These are phyloP conservation scores for Zostera marina DNA, from an alignment of 116 monocot species.

Conservation along the genomic window DNA sequence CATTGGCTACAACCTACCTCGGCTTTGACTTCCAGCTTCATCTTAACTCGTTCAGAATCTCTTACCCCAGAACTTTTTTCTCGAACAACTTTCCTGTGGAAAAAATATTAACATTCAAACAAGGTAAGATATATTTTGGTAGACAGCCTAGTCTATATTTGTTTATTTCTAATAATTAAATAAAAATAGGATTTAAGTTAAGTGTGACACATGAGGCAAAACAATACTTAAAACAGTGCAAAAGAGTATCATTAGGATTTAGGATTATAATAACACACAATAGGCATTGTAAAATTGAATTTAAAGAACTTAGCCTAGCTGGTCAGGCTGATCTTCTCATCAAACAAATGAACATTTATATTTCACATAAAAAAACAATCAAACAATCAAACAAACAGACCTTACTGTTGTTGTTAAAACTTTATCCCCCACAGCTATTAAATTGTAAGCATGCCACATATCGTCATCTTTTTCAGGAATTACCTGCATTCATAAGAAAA, in stretches of 20 bases:
- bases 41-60: conserved; percentile 64
- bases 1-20: conserved; percentile 41
- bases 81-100: conserved; percentile 63
- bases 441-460: conserved; percentile 91
- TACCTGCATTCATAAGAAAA: too few relatives aligned
- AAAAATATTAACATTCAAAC: neutral
- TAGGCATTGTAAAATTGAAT: too few relatives aligned
- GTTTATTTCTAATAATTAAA: too few relatives aligned
- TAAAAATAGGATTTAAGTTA: neutral
- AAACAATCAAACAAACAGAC: conserved; percentile 11
- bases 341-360: neutral
- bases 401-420: conserved; percentile 69
- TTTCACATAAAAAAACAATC: too few relatives aligned
- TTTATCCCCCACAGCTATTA: conserved; percentile 45
- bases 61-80: conserved; percentile 70
- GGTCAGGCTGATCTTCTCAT: neutral
- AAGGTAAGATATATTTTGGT: neutral
- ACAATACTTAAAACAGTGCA: too few relatives aligned
- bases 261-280: too few relatives aligned
- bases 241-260: too few relatives aligned
- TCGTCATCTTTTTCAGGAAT: conserved; percentile 64
- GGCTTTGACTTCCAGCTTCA: conserved; percentile 76
- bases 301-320: neutral
- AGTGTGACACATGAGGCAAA: too few relatives aligned
- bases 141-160: neutral